phyloP scores from a whole-genome alignment of 345 rosid species.

The Isatis tinctoria region DNA sequence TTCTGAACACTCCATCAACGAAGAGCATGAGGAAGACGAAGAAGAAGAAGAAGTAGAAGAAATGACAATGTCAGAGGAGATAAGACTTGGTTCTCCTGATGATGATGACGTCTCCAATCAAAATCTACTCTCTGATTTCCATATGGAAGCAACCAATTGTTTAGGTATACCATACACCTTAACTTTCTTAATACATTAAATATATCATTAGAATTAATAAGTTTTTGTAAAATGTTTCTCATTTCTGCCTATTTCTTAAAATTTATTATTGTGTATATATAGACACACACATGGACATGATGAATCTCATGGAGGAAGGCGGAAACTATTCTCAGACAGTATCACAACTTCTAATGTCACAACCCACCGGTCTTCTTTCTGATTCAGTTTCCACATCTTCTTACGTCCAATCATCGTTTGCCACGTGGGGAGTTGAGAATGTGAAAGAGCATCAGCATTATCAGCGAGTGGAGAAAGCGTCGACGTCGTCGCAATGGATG shows the following conservation, averaged over 20 bases:
- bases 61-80: constrained; percentile 67
- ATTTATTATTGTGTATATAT: not conserved
- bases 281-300: constrained; percentile 35
- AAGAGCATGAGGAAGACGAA: constrained; percentile 41
- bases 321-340: constrained; percentile 87
- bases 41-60: constrained; percentile 45
- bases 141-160: constrained; percentile 19
- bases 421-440: constrained; percentile 49
- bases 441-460: constrained; percentile 19
- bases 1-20: constrained; percentile 74
- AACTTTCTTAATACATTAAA: not conserved
- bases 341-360: constrained; percentile 70
- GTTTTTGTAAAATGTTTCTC: not conserved
- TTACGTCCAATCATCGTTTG: constrained; percentile 56
- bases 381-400: constrained; percentile 40
- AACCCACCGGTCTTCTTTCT: constrained; percentile 41
- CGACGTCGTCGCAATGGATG: constrained; percentile 62
- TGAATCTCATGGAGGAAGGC: constrained; percentile 45
- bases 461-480: constrained; percentile 30
- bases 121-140: constrained; percentile 58
- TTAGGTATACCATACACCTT: constrained; percentile 22
- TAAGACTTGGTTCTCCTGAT: constrained; percentile 76
- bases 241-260: not conserved
- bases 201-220: not conserved
- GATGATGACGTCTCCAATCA: constrained; percentile 54